phyloP scores from a whole-genome alignment of 2,329 filamentous ascomycete genomes.

The Trichophyton schoenleinii region DNA sequence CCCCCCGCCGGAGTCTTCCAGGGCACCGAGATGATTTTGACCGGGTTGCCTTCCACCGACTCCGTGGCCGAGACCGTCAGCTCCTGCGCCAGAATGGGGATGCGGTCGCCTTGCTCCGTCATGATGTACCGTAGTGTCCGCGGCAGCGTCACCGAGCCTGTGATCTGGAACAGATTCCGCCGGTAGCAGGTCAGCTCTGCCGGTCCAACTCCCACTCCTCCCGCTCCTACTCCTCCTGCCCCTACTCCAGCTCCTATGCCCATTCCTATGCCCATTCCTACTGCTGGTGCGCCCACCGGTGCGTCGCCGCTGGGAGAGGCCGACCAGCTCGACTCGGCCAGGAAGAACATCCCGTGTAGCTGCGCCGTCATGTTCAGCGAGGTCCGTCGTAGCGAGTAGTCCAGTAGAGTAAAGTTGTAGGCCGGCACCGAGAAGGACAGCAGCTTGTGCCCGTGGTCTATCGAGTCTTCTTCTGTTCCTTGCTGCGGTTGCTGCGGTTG shows the following conservation, averaged over 20 bases:
- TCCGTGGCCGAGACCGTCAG: constrained; percentile 85
- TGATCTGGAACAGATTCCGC: constrained; percentile 90
- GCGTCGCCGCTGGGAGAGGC: constrained; percentile 34
- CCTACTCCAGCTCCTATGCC: background rate
- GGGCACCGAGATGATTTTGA: constrained; percentile 90
- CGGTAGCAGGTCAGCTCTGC: constrained; percentile 86
- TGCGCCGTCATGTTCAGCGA: constrained; percentile 49
- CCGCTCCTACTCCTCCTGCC: background rate
- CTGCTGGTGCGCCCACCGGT: background rate
- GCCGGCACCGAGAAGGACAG: constrained; percentile 59
- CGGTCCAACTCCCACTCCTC: constrained; percentile 16
- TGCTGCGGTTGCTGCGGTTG: background rate
- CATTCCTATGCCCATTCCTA: background rate
- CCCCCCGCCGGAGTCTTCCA: constrained; percentile 90
- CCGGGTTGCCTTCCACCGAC: constrained; percentile 81
- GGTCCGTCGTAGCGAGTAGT: constrained; percentile 45
- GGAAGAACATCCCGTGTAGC: constrained; percentile 57
- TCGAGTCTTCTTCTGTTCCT: constrained; percentile 40
- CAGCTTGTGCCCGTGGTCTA: constrained; percentile 56
- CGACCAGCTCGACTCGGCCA: constrained; percentile 53
- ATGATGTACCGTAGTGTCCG: constrained; percentile 66
- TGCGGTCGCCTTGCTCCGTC: constrained; percentile 70
- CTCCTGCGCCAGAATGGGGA: constrained; percentile 71
- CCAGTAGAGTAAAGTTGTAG: constrained; percentile 48
- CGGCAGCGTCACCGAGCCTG: constrained; percentile 72